A percentile compares a stretch with the other conserved stretches of the same genome.
These are phyloP conservation scores for Chytriomyces hyalinus DNA, from an alignment of 192 early-diverging fungal species.

Conservation along the genomic window DNA sequence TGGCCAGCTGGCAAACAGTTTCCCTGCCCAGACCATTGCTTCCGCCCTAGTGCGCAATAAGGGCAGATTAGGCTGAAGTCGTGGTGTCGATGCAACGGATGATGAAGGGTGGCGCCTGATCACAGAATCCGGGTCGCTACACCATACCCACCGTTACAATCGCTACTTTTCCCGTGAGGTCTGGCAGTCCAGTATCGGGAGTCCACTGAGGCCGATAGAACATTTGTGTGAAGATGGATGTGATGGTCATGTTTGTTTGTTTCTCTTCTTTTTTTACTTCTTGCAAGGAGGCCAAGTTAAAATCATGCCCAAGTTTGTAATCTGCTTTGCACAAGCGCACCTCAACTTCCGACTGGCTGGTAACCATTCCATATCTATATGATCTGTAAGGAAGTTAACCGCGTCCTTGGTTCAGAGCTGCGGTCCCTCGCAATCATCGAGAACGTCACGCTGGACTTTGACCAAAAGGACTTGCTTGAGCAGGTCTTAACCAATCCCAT, in stretches of 20 bases:
- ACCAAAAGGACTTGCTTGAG: slow-evolving; percentile 62
- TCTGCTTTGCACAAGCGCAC: slow-evolving; percentile 53
- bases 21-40: background rate
- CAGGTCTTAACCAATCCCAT: slow-evolving; percentile 50
- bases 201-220: background rate
- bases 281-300: background rate
- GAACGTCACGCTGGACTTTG: slow-evolving; percentile 69
- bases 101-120: too few species aligned
- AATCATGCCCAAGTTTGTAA: slow-evolving; percentile 38
- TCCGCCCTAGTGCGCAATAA: background rate
- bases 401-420: slow-evolving; percentile 67
- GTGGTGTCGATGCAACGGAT: too few species aligned
- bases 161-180: slow-evolving; percentile 13
- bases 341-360: slow-evolving; percentile 58
- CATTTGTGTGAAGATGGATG: slow-evolving; percentile 12
- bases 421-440: slow-evolving; percentile 81
- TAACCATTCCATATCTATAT: background rate
- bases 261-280: background rate
- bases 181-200: background rate
- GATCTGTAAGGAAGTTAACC: background rate
- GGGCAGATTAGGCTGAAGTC: too few species aligned
- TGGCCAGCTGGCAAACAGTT: background rate
- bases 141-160: background rate
- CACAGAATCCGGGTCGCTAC: too few species aligned
- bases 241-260: slow-evolving; percentile 7